phyloP scores from a whole-genome alignment of 2,329 filamentous ascomycete genomes.

The Venturia pyrina region DNA sequence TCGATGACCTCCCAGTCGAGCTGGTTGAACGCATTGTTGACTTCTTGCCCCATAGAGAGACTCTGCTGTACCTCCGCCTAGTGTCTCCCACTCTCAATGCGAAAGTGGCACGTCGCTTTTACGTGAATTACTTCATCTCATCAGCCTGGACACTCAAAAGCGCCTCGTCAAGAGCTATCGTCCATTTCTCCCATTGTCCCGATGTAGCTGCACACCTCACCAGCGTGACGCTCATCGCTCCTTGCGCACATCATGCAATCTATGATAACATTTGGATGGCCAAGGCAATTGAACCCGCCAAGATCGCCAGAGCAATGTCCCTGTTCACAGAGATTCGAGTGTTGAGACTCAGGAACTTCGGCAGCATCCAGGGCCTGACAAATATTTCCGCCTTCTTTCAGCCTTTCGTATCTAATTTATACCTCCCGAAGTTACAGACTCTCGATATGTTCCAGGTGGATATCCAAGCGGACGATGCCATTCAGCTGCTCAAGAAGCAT shows the following conservation, averaged over 20 bases:
- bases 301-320: not conserved
- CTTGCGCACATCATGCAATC: not conserved
- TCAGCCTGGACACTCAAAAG: not conserved
- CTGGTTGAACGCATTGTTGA: constrained; percentile 2
- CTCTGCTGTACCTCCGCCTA: constrained; percentile 3
- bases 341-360: not conserved
- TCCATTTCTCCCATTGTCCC: not conserved
- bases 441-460: not conserved
- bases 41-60: constrained; percentile 6
- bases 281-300: not conserved
- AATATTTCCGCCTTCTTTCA: not conserved
- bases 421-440: not conserved
- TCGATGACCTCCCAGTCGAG: constrained; percentile 5
- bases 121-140: not conserved
- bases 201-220: not conserved
- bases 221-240: not conserved
- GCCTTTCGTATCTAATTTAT: not conserved
- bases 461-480: not conserved
- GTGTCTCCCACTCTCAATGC: not conserved
- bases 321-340: not conserved
- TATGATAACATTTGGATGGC: not conserved
- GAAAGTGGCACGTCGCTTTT: not conserved
- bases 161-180: not conserved
- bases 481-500: not conserved
- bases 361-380: not conserved